A percentile compares a stretch with the other conserved stretches of the same genome.
phyloP scores from a whole-genome alignment of 441 rosid genomes.

The Populus hybrid region DNA sequence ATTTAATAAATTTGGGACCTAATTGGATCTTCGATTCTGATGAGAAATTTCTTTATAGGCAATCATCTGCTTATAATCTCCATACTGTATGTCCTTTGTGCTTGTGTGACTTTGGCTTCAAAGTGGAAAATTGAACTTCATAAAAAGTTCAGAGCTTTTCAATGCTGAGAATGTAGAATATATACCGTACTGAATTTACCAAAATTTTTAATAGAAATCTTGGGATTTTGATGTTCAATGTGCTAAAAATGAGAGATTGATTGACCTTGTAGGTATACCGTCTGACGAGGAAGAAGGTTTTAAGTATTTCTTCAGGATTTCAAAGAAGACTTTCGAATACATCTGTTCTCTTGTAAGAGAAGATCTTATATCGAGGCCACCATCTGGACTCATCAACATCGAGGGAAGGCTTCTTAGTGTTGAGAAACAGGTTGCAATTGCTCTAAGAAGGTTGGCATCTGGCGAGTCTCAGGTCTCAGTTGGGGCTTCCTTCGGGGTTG shows the following conservation, averaged over 20 bases:
- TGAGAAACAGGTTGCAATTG: conserved; percentile 60
- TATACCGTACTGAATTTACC: neutral
- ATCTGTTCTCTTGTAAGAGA: conserved; percentile 59
- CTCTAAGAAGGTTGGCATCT: conserved; percentile 60
- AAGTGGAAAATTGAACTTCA: neutral
- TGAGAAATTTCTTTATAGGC: neutral
- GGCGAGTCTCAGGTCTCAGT: conserved; percentile 53
- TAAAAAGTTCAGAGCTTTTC: neutral
- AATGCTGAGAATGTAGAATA: neutral
- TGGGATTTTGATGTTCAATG: neutral
- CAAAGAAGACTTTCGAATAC: conserved; percentile 52
- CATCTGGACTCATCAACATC: conserved; percentile 34
- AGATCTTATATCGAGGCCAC: conserved; percentile 40
- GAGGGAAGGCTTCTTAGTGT: conserved; percentile 51
- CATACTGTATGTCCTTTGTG: neutral
- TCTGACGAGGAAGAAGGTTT: conserved; percentile 41
- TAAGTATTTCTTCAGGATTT: conserved; percentile 42
- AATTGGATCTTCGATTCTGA: neutral
- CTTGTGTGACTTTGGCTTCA: neutral
- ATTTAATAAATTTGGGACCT: neutral
- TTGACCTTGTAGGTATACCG: conserved; percentile 9
- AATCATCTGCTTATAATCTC: neutral
- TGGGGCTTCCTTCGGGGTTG: conserved; percentile 57
- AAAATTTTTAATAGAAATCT: neutral
- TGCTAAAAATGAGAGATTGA: neutral